Percentiles rank a stretch among this genome's conserved stretches.
Conservation (phyloP, 2,329 filamentous ascomycete genomes). For the Ceratocystis smalleyi region DNA sequence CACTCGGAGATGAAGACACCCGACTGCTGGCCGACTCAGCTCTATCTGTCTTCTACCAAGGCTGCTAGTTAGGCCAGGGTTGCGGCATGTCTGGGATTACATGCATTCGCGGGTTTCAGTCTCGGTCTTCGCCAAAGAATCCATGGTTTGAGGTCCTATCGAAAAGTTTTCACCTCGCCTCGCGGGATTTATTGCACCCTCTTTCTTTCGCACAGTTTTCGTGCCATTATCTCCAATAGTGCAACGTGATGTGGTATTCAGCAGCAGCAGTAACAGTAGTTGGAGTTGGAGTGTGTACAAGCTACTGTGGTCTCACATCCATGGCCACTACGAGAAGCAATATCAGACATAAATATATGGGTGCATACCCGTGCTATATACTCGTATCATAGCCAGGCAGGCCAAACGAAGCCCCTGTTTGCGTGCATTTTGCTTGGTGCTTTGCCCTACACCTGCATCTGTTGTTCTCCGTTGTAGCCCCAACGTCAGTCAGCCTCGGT, state of each 20-base stretch:
- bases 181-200: too few species aligned
- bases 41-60: too few species aligned
- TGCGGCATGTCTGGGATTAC: not conserved
- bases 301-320: not conserved
- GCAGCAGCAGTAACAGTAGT: not conserved
- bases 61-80: not conserved
- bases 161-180: not conserved
- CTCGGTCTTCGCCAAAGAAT: conserved; percentile 3
- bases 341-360: not conserved
- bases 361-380: not conserved
- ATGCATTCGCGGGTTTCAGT: conserved; percentile 3
- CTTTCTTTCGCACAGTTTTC: not conserved
- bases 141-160: not conserved
- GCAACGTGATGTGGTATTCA: not conserved
- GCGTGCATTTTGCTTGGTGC: not conserved
- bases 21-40: too few species aligned
- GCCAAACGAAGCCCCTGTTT: not conserved
- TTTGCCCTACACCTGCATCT: conserved; percentile 2
- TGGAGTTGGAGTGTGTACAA: not conserved
- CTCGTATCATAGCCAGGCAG: not conserved
- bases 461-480: not conserved
- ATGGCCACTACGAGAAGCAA: not conserved
- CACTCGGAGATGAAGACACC: not conserved
- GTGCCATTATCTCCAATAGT: not conserved
- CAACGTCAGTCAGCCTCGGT: not conserved